phyloP scores from a whole-genome alignment of 305 asterid species.

The Coffea humblotiana region DNA sequence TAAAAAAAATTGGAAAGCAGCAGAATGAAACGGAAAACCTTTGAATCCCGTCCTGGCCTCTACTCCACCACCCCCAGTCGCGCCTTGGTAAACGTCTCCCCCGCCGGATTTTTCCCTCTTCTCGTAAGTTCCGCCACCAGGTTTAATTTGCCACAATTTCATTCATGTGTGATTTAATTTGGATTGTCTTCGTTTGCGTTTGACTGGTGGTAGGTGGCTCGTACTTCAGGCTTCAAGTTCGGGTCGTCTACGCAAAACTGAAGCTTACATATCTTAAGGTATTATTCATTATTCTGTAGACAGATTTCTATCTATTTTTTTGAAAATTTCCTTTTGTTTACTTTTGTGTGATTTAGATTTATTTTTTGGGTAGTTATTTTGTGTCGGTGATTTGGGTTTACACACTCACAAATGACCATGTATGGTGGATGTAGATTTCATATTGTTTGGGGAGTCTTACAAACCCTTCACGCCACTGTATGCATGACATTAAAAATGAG shows the following conservation, averaged over 20 bases:
- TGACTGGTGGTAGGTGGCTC: constrained; percentile 62
- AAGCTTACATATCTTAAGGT: constrained; percentile 84
- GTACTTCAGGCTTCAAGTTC: constrained; percentile 69
- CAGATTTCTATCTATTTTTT: not conserved
- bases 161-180: not conserved
- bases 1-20: too few species aligned
- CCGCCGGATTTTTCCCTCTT: not conserved
- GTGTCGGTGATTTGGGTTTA: not conserved
- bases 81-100: constrained; percentile 43
- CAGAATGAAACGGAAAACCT: too few species aligned
- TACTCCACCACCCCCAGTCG: constrained; percentile 75
- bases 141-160: not conserved
- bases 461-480: too few species aligned
- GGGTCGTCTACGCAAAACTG: constrained; percentile 71
- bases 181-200: not conserved
- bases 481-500: too few species aligned
- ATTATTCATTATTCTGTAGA: not conserved
- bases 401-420: not conserved
- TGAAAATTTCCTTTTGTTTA: not conserved
- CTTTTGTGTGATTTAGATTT: not conserved
- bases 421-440: not conserved
- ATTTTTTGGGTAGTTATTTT: not conserved
- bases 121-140: constrained; percentile 9
- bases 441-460: not conserved
- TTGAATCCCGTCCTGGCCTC: constrained; percentile 49